Conservation (phyloP, 78 protist species). For the Dictyostelium intermedium region DNA sequence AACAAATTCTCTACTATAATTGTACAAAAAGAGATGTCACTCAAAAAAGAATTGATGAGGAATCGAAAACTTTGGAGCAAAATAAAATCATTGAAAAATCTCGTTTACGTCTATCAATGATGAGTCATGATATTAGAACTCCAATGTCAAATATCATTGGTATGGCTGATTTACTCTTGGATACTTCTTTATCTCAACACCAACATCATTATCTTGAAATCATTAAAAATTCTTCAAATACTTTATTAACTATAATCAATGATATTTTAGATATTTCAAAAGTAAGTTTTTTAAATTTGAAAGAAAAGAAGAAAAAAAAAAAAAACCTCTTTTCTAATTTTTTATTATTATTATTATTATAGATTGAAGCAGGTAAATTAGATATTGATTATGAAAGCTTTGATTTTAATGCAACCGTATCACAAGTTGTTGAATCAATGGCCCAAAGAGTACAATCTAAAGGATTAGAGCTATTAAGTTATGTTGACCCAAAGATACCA, state of each 20-base stretch:
- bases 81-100: conserved; percentile 42
- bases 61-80: conserved; percentile 27
- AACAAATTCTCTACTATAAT: conserved; percentile 15
- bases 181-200: conserved; percentile 22
- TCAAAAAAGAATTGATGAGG: conserved; percentile 35
- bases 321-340: neutral
- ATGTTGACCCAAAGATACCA: conserved; percentile 38
- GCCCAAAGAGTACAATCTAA: conserved; percentile 69
- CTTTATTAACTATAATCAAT: conserved; percentile 53
- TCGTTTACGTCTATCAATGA: conserved; percentile 32
- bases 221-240: conserved; percentile 55
- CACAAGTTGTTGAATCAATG: conserved; percentile 60
- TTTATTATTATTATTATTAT: neutral
- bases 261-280: conserved; percentile 76
- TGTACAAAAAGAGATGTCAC: conserved; percentile 60
- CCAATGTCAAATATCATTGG: conserved; percentile 71
- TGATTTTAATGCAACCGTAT: conserved; percentile 37
- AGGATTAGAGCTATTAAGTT: conserved; percentile 25
- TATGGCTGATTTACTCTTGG: conserved; percentile 27
- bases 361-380: conserved; percentile 77
- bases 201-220: conserved; percentile 52
- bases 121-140: conserved; percentile 71
- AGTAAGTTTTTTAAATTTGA: neutral
- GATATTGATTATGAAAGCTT: conserved; percentile 51
- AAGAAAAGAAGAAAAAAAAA: no score